Conservation (phyloP, 768 basidiomycete species). For the Pisolithus tinctorius region DNA sequence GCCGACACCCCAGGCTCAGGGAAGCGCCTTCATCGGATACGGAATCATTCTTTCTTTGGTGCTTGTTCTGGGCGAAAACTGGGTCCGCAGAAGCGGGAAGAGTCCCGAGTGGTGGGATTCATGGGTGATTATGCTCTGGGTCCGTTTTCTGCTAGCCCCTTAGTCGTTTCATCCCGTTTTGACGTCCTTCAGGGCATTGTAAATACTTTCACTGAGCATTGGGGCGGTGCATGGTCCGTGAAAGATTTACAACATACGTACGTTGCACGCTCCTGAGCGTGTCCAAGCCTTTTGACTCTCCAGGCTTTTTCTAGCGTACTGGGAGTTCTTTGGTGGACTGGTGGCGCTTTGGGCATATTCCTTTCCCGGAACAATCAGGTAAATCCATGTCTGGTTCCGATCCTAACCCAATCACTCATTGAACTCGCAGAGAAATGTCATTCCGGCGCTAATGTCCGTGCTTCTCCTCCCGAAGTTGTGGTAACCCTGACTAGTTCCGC, state of each 20-base stretch:
- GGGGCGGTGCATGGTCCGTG: slow-evolving; percentile 71
- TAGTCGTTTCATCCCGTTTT: background rate
- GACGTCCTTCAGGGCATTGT: slow-evolving; percentile 34
- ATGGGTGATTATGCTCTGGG: slow-evolving; percentile 52
- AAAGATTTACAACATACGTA: slow-evolving; percentile 96
- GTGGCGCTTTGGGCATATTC: slow-evolving; percentile 83
- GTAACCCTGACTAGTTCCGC: background rate
- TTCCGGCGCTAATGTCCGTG: slow-evolving; percentile 73
- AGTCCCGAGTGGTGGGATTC: slow-evolving; percentile 89
- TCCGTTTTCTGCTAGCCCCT: slow-evolving; percentile 26
- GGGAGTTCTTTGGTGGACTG: slow-evolving; percentile 67
- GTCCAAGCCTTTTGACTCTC: slow-evolving; percentile 1
- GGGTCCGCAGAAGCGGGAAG: slow-evolving; percentile 62
- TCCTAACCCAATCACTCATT: background rate
- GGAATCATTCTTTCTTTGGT: slow-evolving; percentile 75
- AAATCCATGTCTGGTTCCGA: slow-evolving; percentile 9
- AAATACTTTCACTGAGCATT: slow-evolving; percentile 92
- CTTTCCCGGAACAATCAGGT: slow-evolving; percentile 75
- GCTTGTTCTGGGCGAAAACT: slow-evolving; percentile 68
- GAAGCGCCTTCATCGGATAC: slow-evolving; percentile 86
- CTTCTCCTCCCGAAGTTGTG: background rate
- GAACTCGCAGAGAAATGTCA: slow-evolving; percentile 54
- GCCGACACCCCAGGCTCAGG: slow-evolving; percentile 28
- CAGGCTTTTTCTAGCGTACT: slow-evolving; percentile 42
- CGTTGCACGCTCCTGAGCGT: slow-evolving; percentile 22